Conservation (phyloP, 2,329 filamentous ascomycete species). For the Penicillium aurantiogriseum region DNA sequence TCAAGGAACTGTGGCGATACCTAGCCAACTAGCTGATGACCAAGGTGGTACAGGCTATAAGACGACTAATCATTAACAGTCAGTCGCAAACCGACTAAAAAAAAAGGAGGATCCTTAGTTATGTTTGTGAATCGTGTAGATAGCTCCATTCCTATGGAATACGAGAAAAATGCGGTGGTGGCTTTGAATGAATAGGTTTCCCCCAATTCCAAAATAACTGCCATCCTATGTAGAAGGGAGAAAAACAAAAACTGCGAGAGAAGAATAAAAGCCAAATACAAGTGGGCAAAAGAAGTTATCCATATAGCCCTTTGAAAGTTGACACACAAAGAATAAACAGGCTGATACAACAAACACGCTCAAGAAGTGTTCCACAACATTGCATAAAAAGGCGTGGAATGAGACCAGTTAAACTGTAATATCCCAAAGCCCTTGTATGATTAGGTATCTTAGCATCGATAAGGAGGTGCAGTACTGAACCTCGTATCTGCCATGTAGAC, state of each 20-base stretch:
- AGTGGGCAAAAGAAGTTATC: no score
- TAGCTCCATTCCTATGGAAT: background rate
- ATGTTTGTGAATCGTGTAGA: no score
- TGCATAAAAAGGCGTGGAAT: background rate
- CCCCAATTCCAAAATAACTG: background rate
- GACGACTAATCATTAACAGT: no score
- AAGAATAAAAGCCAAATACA: background rate
- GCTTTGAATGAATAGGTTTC: background rate
- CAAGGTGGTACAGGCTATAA: no score
- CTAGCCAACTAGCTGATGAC: no score
- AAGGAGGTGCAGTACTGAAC: conserved; percentile 2
- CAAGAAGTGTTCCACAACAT: background rate
- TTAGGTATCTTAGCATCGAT: background rate
- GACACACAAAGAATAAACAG: background rate
- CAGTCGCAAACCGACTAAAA: no score
- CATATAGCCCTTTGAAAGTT: background rate
- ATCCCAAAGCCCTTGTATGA: background rate
- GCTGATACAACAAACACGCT: background rate
- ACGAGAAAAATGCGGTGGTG: background rate
- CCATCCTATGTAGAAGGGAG: background rate
- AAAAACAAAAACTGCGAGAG: background rate
- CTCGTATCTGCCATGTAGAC: conserved; percentile 6
- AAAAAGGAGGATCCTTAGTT: no score
- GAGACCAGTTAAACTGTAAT: background rate
- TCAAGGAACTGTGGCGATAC: no score